These are phyloP conservation scores for Sphaerulina musiva DNA, from an alignment of 2,329 filamentous ascomycete species.

Conservation along the genomic window DNA sequence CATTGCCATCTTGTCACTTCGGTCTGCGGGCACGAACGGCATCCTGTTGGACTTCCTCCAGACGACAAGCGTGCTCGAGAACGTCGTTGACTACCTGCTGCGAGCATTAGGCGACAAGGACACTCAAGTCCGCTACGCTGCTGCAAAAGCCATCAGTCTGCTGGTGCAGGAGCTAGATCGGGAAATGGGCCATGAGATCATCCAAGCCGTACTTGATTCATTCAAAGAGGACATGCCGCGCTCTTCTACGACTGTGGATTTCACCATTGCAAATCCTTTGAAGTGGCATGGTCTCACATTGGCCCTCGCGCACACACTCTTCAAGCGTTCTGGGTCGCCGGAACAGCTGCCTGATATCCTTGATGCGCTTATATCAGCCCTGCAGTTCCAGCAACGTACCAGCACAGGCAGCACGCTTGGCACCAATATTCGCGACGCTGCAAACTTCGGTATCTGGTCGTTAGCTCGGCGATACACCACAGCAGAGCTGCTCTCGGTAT, in stretches of 20 bases:
- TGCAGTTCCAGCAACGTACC: conserved; percentile 83
- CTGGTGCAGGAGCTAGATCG: conserved; percentile 72
- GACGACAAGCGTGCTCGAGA: conserved; percentile 53
- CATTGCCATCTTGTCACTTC: conserved; percentile 60
- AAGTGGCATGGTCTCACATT: conserved; percentile 91
- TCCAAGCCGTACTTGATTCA: conserved; percentile 73
- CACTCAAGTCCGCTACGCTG: conserved; percentile 81
- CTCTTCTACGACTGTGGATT: conserved; percentile 45
- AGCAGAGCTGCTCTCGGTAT: conserved; percentile 62
- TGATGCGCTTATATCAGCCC: conserved; percentile 66
- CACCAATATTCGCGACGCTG: conserved; percentile 86
- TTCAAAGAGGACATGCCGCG: conserved; percentile 57
- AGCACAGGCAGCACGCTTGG: conserved; percentile 79
- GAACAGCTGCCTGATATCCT: conserved; percentile 66
- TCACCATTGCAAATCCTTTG: conserved; percentile 70
- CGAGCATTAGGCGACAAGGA: conserved; percentile 77
- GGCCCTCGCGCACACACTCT: conserved; percentile 78
- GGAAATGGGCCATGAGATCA: conserved; percentile 77
- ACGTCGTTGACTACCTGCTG: conserved; percentile 73
- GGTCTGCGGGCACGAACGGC: conserved; percentile 26
- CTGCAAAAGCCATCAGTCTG: conserved; percentile 86
- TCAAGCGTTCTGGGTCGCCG: conserved; percentile 71
- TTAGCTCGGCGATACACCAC: conserved; percentile 81
- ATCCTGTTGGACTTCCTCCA: conserved; percentile 32
- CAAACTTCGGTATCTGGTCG: conserved; percentile 94